These are phyloP conservation scores for Trichophyton simii DNA, from an alignment of 2,329 filamentous ascomycete species.

Conservation along the genomic window DNA sequence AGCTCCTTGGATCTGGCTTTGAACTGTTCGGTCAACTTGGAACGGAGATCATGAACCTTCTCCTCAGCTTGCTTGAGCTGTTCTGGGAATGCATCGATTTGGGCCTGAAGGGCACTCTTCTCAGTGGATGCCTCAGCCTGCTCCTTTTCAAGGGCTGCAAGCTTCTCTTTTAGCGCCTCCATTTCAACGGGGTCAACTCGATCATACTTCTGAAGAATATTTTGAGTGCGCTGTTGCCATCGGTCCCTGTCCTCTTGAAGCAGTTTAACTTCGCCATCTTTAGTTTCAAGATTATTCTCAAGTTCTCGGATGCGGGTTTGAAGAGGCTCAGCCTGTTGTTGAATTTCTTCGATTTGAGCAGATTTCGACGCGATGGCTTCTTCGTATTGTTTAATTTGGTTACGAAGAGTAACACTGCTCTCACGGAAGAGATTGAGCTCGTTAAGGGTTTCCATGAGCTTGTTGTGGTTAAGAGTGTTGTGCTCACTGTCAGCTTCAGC, in stretches of 20 bases:
- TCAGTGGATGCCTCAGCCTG: conserved; percentile 51
- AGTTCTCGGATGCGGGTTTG: conserved; percentile 69
- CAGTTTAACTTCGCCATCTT: conserved; percentile 77
- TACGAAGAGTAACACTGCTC: conserved; percentile 80
- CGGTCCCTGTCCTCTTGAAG: conserved; percentile 83
- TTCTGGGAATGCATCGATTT: conserved; percentile 37
- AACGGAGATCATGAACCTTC: conserved; percentile 38
- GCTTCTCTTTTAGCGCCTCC: conserved; percentile 71
- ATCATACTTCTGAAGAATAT: conserved; percentile 91
- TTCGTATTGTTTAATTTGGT: conserved; percentile 70
- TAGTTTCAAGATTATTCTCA: conserved; percentile 65
- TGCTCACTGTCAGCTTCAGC: conserved; percentile 61
- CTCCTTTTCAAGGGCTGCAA: conserved; percentile 54
- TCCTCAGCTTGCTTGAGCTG: conserved; percentile 37
- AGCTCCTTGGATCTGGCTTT: conserved; percentile 51
- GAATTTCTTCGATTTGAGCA: conserved; percentile 60
- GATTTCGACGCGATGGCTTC: conserved; percentile 62
- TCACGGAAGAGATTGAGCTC: conserved; percentile 94
- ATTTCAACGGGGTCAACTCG: conserved; percentile 88
- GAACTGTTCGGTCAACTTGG: conserved; percentile 37
- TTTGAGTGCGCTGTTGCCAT: conserved; percentile 91
- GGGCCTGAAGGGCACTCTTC: conserved; percentile 39
- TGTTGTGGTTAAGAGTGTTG: conserved; percentile 66
- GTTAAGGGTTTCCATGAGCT: conserved; percentile 86
- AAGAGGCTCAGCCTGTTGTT: conserved; percentile 65